phyloP scores from a whole-genome alignment of 495 filamentous ascomycete species.

The Penicillium silybi region DNA sequence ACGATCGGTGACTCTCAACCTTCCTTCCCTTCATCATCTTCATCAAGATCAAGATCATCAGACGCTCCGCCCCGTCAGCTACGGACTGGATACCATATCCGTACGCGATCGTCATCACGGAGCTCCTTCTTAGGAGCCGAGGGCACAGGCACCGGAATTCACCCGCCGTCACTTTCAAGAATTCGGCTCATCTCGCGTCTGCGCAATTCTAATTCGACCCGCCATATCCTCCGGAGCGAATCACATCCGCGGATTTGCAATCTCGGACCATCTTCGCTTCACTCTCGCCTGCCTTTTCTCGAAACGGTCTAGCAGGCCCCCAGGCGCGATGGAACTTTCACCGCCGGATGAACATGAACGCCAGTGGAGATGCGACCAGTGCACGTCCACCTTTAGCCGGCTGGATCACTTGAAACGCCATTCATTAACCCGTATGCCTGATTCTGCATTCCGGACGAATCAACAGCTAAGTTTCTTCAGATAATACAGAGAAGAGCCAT shows the following conservation, averaged over 20 bases:
- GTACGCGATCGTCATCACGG: neutral
- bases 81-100: neutral
- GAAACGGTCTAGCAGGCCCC: constrained; percentile 7
- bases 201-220: neutral
- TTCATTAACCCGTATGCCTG: constrained; percentile 23
- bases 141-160: constrained; percentile 7
- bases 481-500: constrained; percentile 17
- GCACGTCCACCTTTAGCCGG: constrained; percentile 27
- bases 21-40: constrained; percentile 5
- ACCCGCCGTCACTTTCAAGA: constrained; percentile 4
- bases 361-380: constrained; percentile 28
- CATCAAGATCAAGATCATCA: neutral
- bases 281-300: constrained; percentile 11
- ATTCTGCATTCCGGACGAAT: neutral
- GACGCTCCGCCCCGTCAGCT: neutral
- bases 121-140: too few species aligned
- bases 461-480: constrained; percentile 11
- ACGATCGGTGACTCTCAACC: constrained; percentile 3
- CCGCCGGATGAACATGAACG: constrained; percentile 3
- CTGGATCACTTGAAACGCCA: constrained; percentile 34
- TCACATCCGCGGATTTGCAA: constrained; percentile 1
- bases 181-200: neutral
- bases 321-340: constrained; percentile 9
- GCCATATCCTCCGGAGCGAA: constrained; percentile 1
- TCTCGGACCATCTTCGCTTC: neutral